Evolutionary conservation across 1,284 basidiomycete species (phyloP).

Genomic region (Pseudozyma thailandica): DNA sequence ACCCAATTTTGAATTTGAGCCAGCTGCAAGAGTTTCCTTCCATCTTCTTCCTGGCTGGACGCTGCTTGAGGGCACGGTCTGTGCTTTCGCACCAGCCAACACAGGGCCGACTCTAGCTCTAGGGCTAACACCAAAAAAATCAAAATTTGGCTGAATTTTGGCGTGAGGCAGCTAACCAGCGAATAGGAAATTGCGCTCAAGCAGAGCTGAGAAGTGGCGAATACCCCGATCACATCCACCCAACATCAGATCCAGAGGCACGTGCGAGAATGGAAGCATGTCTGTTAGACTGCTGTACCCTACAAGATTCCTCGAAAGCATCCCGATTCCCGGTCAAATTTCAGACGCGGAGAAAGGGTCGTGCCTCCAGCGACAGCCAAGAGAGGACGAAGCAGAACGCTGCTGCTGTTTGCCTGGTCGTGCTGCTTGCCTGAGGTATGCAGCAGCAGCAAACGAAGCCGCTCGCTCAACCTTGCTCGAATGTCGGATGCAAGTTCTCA

Average conservation of each 20-base stretch:
- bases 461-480: no score
- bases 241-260: conserved; percentile 8
- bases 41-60: conserved; percentile 11
- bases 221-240: conserved; percentile 1
- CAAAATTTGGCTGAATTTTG: not conserved
- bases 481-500: conserved; percentile 10
- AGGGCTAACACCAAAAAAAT: no score
- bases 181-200: not conserved
- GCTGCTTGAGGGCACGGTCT: conserved; percentile 9
- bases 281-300: not conserved
- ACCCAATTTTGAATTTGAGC: no score
- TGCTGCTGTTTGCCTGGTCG: not conserved
- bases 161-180: not conserved
- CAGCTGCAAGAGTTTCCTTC: conserved; percentile 1
- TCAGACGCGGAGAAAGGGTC: conserved; percentile 26
- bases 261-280: conserved; percentile 18
- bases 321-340: conserved; percentile 14
- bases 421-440: no score
- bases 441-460: not conserved
- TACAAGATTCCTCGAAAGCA: not conserved
- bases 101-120: no score
- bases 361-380: conserved; percentile 6
- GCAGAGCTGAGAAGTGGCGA: not conserved
- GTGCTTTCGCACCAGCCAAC: conserved; percentile 12
- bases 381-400: not conserved